A percentile compares a stretch with the other conserved stretches of the same genome.
phyloP scores from a whole-genome alignment of 2,329 filamentous ascomycete genomes.

The Trichoderma simmonsii region DNA sequence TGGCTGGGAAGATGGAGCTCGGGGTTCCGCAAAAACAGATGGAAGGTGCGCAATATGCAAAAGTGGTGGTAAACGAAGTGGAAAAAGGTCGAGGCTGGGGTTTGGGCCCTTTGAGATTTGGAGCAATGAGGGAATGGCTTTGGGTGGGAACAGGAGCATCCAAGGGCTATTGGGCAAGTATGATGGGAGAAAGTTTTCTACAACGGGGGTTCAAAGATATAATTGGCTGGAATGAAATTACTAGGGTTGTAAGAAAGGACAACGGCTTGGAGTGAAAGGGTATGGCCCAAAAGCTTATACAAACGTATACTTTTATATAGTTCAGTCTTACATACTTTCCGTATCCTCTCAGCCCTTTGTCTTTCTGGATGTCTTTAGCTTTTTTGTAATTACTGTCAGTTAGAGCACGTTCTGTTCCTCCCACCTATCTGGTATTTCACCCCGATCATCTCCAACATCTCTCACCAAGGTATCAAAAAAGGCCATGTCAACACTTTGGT shows the following conservation, averaged over 20 bases:
- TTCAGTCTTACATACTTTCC: background rate
- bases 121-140: background rate
- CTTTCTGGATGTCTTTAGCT: background rate
- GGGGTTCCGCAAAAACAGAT: background rate
- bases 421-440: background rate
- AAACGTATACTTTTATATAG: background rate
- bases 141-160: constrained; percentile 6
- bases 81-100: background rate
- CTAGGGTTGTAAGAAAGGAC: background rate
- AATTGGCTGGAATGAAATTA: background rate
- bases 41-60: background rate
- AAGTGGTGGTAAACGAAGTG: background rate
- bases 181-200: background rate
- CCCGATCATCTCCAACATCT: background rate
- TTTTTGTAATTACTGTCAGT: background rate
- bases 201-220: background rate
- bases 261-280: background rate
- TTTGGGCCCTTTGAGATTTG: background rate
- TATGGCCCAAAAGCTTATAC: background rate
- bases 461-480: background rate
- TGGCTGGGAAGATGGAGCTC: background rate
- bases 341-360: background rate
- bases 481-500: background rate
- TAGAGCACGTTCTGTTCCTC: background rate
- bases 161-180: background rate